Conservation (phyloP, 768 basidiomycete genomes). For the Tricholoma furcatifolium region DNA sequence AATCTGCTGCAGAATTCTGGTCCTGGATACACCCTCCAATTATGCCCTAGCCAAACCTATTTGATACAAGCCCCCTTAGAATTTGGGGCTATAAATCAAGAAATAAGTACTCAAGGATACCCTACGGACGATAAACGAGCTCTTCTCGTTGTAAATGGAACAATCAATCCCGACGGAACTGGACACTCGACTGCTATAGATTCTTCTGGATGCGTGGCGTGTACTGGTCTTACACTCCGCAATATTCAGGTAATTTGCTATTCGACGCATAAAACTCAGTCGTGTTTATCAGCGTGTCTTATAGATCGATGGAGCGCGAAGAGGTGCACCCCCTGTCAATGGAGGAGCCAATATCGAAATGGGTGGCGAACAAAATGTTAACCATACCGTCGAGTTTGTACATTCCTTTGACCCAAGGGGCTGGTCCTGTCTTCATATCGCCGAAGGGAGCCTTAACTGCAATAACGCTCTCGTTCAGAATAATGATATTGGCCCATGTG, state of each 20-base stretch:
- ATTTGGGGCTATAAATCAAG: constrained; percentile 68
- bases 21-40: constrained; percentile 58
- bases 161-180: constrained; percentile 49
- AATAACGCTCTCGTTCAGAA: constrained; percentile 65
- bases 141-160: constrained; percentile 65
- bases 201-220: constrained; percentile 54
- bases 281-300: constrained; percentile 1
- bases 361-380: constrained; percentile 64
- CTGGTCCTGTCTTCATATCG: constrained; percentile 82
- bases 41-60: constrained; percentile 68
- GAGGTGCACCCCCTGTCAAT: constrained; percentile 44
- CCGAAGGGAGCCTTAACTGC: constrained; percentile 68
- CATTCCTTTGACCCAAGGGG: constrained; percentile 73
- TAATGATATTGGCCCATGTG: constrained; percentile 83
- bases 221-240: constrained; percentile 59
- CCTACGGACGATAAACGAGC: constrained; percentile 69
- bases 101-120: constrained; percentile 79
- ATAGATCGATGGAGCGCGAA: constrained; percentile 75
- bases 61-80: constrained; percentile 62
- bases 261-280: neutral
- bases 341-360: constrained; percentile 86
- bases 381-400: constrained; percentile 77
- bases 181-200: constrained; percentile 76
- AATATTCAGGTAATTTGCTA: constrained; percentile 60
- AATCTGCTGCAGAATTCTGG: constrained; percentile 63